These are phyloP conservation scores for Nicotiana benthamiana DNA, from an alignment of 257 asterid species.

Conservation along the genomic window DNA sequence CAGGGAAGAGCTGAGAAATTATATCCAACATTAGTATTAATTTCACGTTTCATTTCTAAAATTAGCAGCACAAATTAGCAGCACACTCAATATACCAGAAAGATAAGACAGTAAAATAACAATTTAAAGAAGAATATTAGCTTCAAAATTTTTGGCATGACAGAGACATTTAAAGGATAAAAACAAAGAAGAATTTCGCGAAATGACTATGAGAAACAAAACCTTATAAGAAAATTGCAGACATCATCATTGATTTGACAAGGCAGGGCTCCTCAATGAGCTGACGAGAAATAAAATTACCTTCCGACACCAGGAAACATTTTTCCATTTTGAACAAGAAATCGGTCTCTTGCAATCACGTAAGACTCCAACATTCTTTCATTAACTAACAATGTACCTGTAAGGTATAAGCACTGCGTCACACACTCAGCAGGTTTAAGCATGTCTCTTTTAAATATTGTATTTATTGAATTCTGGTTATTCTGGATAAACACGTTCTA, in stretches of 20 bases:
- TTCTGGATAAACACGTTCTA: background rate
- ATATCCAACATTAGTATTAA: background rate
- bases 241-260: background rate
- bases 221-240: background rate
- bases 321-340: constrained; percentile 87
- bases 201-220: background rate
- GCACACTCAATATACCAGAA: background rate
- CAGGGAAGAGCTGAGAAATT: background rate
- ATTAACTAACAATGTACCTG: constrained; percentile 92
- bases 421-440: constrained; percentile 5
- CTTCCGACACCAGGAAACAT: constrained; percentile 95
- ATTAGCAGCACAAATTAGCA: background rate
- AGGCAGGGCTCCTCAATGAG: background rate
- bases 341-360: constrained; percentile 95
- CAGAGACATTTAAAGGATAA: background rate
- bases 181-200: background rate
- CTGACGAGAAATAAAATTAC: constrained; percentile 20
- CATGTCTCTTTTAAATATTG: background rate
- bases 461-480: constrained; percentile 5
- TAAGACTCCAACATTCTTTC: constrained; percentile 98
- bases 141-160: background rate
- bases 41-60: background rate
- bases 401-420: constrained; percentile 18
- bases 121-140: background rate
- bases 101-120: background rate